Conservation (phyloP, 2,329 filamentous ascomycete species). For the Fusarium sp. region DNA sequence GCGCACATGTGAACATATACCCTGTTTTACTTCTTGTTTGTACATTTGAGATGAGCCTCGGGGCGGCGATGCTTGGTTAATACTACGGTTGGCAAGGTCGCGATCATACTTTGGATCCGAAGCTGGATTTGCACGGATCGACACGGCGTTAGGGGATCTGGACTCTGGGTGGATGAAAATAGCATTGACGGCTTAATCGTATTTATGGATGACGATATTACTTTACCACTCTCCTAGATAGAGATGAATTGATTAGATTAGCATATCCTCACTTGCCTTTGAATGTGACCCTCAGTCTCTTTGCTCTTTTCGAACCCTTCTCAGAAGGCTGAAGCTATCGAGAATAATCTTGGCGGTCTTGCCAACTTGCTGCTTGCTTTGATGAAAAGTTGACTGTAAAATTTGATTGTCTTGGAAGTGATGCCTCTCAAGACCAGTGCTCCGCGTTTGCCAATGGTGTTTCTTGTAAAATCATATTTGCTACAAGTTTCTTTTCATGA, state of each 20-base stretch:
- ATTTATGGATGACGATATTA: conserved; percentile 46
- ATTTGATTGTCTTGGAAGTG: background rate
- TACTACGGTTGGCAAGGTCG: conserved; percentile 17
- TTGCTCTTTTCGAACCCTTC: background rate
- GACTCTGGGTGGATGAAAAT: conserved; percentile 40
- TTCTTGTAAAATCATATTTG: background rate
- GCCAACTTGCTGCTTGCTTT: background rate
- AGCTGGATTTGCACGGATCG: conserved; percentile 37
- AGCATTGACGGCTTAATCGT: conserved; percentile 44
- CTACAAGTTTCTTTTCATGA: background rate
- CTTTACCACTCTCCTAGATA: conserved; percentile 39
- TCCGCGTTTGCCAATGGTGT: background rate
- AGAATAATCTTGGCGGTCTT: background rate
- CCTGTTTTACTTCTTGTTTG: conserved; percentile 42
- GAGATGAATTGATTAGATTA: conserved; percentile 41
- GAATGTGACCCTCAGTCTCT: background rate
- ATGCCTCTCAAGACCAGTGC: background rate
- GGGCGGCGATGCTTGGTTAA: conserved; percentile 38
- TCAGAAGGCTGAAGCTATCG: background rate
- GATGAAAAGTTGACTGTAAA: background rate
- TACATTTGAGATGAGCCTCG: conserved; percentile 44
- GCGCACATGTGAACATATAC: conserved; percentile 44
- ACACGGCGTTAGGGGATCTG: conserved; percentile 42
- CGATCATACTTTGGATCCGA: conserved; percentile 36
- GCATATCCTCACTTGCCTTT: background rate